Evolutionary conservation across 139 green algal species (phyloP).

Genomic region (Haematococcus sp.): DNA sequence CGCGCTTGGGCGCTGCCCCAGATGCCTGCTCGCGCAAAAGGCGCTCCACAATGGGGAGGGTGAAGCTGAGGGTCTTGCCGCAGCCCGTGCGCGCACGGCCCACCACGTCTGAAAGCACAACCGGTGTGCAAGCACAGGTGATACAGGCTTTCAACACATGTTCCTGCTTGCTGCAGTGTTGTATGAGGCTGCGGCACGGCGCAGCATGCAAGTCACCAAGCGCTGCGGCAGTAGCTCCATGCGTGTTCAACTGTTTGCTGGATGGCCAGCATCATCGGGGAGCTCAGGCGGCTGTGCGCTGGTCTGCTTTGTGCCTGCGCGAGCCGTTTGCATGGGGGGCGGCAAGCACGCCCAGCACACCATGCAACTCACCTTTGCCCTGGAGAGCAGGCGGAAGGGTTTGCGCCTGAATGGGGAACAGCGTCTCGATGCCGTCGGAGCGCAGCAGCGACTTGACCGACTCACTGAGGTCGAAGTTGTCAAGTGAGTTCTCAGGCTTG

Average conservation of each 20-base stretch:
- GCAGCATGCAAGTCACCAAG: too few relatives aligned
- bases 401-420: conserved; percentile 95
- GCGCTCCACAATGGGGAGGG: conserved; percentile 92
- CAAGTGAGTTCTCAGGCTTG: conserved; percentile 40
- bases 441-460: conserved; percentile 73
- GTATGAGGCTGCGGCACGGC: too few relatives aligned
- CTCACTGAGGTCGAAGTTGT: conserved; percentile 76
- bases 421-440: conserved; percentile 70
- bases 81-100: conserved; percentile 90
- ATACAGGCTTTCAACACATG: too few relatives aligned
- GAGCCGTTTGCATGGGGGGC: too few relatives aligned
- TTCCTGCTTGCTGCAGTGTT: too few relatives aligned
- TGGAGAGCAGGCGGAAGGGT: conserved; percentile 72
- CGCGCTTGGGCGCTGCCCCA: conserved; percentile 1
- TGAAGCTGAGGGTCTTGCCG: conserved; percentile 98
- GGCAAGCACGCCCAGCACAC: not conserved
- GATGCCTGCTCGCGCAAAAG: conserved; percentile 43
- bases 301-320: too few relatives aligned
- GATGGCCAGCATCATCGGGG: too few relatives aligned
- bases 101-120: conserved; percentile 73
- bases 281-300: too few relatives aligned
- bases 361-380: not conserved
- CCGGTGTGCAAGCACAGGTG: too few relatives aligned
- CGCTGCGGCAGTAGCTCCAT: not conserved
- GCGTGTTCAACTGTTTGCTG: too few relatives aligned